A percentile compares a stretch with the other conserved stretches of the same genome.
These are phyloP conservation scores for Penicillium sp. DNA, from an alignment of 2,329 filamentous ascomycete species.

Conservation along the genomic window DNA sequence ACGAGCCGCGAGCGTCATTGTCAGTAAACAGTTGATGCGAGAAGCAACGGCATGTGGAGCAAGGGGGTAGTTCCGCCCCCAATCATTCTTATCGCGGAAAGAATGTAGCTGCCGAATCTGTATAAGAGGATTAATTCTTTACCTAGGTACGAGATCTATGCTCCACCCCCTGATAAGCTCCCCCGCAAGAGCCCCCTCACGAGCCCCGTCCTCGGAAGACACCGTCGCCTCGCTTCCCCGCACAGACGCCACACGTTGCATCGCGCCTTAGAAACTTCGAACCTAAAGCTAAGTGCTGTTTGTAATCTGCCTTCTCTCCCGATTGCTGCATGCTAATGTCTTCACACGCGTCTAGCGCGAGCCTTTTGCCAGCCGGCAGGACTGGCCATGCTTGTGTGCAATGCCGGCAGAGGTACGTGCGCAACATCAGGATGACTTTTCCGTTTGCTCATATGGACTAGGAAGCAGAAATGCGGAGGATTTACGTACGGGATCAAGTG, in stretches of 20 bases:
- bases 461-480: slow-evolving; percentile 9
- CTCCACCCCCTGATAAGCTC: neutral
- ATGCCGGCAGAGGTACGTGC: slow-evolving; percentile 6
- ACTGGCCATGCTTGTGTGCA: slow-evolving; percentile 8
- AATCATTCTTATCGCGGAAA: neutral
- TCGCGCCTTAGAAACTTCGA: neutral
- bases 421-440: neutral
- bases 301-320: neutral
- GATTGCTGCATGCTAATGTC: neutral
- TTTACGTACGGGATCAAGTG: slow-evolving; percentile 6
- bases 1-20: no score
- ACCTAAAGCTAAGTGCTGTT: neutral
- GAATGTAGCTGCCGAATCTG: neutral
- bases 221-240: neutral
- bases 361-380: slow-evolving; percentile 3
- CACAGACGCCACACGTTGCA: neutral
- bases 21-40: no score
- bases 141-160: neutral
- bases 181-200: neutral
- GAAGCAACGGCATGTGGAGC: no score
- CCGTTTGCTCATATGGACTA: neutral
- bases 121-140: no score
- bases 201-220: neutral
- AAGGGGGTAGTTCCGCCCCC: no score
- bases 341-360: neutral